Evolutionary conservation across 768 basidiomycete genomes (phyloP).

Genomic region (Russula earlei): DNA sequence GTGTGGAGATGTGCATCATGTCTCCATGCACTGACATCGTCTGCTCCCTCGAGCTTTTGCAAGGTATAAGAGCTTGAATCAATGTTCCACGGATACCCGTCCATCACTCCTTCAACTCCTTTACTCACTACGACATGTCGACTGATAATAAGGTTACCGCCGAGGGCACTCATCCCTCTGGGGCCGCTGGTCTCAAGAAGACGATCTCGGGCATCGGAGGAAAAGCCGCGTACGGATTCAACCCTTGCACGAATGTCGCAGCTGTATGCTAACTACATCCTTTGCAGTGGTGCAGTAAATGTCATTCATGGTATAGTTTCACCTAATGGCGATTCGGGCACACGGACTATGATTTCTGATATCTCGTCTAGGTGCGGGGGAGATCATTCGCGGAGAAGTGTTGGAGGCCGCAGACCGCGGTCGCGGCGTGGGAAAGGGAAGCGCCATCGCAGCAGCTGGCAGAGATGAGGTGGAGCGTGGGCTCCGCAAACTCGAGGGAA

Average conservation of each 20-base stretch:
- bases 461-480: neutral
- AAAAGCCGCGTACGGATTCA: neutral
- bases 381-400: neutral
- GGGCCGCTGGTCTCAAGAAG: neutral
- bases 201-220: neutral
- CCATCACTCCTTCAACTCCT: neutral
- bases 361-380: neutral
- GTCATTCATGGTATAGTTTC: conserved; percentile 1
- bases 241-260: neutral
- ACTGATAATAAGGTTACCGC: neutral
- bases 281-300: neutral
- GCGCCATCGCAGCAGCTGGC: neutral
- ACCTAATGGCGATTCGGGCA: neutral
- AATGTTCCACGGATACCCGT: neutral
- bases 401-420: neutral
- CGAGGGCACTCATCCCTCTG: neutral
- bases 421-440: neutral
- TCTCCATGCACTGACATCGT: too few relatives aligned
- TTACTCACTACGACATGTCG: neutral
- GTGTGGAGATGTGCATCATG: too few relatives aligned
- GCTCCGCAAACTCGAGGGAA: neutral
- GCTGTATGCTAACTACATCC: neutral
- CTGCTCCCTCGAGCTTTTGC: neutral
- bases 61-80: neutral
- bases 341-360: neutral